phyloP scores from a whole-genome alignment of 805 yeast genomes.

The Metschnikowia bowlesiae region DNA sequence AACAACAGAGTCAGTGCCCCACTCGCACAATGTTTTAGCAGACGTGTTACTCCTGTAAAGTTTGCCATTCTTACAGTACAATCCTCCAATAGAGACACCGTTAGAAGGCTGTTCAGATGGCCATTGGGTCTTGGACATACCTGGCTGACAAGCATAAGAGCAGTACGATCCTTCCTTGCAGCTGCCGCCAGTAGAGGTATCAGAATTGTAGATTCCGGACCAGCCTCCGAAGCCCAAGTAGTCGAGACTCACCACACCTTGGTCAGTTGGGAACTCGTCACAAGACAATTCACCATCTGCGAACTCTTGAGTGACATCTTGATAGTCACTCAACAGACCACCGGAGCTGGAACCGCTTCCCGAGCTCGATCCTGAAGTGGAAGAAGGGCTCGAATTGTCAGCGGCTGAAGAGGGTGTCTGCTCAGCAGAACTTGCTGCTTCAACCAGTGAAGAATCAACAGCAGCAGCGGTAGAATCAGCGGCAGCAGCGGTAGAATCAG shows the following conservation, averaged over 20 bases:
- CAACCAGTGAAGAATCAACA: background rate
- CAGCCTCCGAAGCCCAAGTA: conserved; percentile 76
- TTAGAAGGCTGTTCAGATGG: conserved; percentile 79
- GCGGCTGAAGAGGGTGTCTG: conserved; percentile 7
- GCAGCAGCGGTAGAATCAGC: conserved; percentile 36
- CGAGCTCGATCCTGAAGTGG: conserved; percentile 34
- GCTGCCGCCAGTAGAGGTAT: conserved; percentile 56
- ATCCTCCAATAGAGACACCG: conserved; percentile 94
- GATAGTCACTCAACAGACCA: conserved; percentile 60
- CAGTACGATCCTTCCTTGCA: conserved; percentile 92
- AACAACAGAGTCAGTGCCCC: conserved; percentile 72
- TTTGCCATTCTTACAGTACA: conserved; percentile 77
- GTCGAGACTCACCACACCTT: conserved; percentile 77
- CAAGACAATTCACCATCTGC: conserved; percentile 70
- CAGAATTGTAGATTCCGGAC: conserved; percentile 65
- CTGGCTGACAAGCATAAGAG: conserved; percentile 97
- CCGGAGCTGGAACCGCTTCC: background rate
- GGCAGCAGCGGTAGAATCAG: conserved; percentile 37
- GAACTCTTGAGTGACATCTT: conserved; percentile 57
- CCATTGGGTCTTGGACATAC: conserved; percentile 99
- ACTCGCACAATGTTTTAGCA: conserved; percentile 71
- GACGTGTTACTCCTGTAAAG: conserved; percentile 74
- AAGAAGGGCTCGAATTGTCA: conserved; percentile 20
- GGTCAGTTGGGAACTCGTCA: conserved; percentile 68
- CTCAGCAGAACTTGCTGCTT: no score